A percentile compares a stretch with the other conserved stretches of the same genome.
These are phyloP conservation scores for Solanum clarkiae DNA, from an alignment of 257 asterid species.

Conservation along the genomic window DNA sequence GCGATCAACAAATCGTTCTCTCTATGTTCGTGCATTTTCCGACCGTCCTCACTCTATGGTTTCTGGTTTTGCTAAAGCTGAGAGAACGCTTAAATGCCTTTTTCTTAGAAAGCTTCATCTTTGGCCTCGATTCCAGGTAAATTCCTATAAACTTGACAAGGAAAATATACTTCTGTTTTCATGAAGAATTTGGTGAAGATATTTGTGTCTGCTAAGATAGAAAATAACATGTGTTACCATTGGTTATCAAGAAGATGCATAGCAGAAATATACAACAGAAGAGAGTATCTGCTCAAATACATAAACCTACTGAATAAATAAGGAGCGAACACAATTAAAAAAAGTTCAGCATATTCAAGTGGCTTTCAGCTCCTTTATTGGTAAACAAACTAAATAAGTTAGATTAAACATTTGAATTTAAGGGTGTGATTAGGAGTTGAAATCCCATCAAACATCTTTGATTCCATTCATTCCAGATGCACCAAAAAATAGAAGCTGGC, in stretches of 20 bases:
- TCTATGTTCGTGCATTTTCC: constrained; percentile 82
- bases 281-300: no score
- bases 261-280: no score
- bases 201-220: background rate
- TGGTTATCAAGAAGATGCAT: background rate
- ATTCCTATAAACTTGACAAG: background rate
- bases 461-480: no score
- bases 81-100: constrained; percentile 74
- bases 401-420: background rate
- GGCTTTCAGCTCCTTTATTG: background rate
- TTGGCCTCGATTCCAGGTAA: constrained; percentile 99
- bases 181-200: background rate
- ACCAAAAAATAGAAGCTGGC: no score
- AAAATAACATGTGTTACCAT: background rate
- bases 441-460: no score
- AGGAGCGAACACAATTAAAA: no score
- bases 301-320: no score
- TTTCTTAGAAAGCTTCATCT: constrained; percentile 72
- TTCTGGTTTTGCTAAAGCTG: constrained; percentile 91
- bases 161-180: no score
- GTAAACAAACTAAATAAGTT: background rate
- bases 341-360: background rate
- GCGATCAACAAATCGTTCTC: constrained; percentile 41
- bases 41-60: constrained; percentile 81
- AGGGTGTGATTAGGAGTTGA: background rate